A percentile compares a stretch with the other conserved stretches of the same genome.
These are phyloP conservation scores for Tardiomyces blankii DNA, from an alignment of 1,139 yeast species.

Conservation along the genomic window DNA sequence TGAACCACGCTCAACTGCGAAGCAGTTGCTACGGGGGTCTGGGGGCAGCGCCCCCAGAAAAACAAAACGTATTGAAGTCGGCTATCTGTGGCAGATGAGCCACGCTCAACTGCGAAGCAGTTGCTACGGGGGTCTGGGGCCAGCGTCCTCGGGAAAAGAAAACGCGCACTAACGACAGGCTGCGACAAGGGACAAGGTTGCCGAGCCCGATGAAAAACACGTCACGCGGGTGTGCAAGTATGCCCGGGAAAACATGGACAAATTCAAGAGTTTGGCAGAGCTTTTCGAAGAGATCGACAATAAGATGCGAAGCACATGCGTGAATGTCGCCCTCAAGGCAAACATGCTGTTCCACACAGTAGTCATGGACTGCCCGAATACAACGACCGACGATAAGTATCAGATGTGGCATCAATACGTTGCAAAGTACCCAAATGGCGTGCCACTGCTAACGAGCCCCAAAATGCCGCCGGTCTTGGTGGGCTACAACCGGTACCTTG, in stretches of 20 bases:
- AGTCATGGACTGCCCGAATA: neutral
- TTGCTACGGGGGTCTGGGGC: too few relatives aligned
- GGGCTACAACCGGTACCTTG: constrained; percentile 15
- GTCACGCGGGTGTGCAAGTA: neutral
- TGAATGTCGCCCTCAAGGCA: constrained; percentile 10
- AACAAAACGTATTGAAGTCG: too few relatives aligned
- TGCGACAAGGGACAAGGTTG: neutral
- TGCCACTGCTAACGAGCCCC: neutral
- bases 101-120: too few relatives aligned
- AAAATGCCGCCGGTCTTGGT: neutral
- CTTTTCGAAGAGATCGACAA: neutral
- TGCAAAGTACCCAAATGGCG: neutral
- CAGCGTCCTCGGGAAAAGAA: too few relatives aligned
- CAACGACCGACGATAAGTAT: neutral
- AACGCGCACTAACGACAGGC: neutral
- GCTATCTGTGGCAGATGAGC: too few relatives aligned
- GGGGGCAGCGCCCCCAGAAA: too few relatives aligned
- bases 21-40: too few relatives aligned
- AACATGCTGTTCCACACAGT: constrained; percentile 14
- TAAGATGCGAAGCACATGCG: neutral
- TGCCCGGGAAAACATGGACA: neutral
- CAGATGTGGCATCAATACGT: neutral
- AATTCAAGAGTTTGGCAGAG: neutral
- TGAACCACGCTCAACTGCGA: too few relatives aligned
- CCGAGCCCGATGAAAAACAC: neutral